A percentile compares a stretch with the other conserved stretches of the same genome.
These are phyloP conservation scores for Exidia glandulosa DNA, from an alignment of 768 basidiomycete genomes.

Conservation along the genomic window DNA sequence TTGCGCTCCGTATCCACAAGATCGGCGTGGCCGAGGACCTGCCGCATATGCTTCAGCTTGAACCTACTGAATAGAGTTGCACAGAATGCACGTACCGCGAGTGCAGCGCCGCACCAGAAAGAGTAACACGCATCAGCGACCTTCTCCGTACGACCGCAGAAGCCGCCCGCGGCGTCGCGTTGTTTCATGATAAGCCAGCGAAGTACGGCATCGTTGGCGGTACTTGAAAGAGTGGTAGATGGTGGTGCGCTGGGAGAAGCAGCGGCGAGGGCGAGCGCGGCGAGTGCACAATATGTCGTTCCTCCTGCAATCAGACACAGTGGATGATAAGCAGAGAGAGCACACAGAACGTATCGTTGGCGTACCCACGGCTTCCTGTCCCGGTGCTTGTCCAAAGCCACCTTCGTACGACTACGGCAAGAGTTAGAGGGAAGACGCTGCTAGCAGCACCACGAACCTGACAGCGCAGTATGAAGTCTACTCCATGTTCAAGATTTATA, in stretches of 20 bases:
- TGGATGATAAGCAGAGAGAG: background rate
- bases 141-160: constrained; percentile 82
- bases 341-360: background rate
- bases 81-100: constrained; percentile 63
- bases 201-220: constrained; percentile 43
- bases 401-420: constrained; percentile 73
- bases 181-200: constrained; percentile 76
- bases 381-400: constrained; percentile 76
- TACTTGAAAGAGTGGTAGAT: constrained; percentile 14
- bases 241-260: constrained; percentile 16
- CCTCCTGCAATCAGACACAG: constrained; percentile 47
- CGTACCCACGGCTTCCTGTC: constrained; percentile 76
- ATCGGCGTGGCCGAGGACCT: constrained; percentile 60
- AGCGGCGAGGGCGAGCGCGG: constrained; percentile 51
- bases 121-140: constrained; percentile 88
- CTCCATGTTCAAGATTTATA: constrained; percentile 48
- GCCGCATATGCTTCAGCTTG: background rate
- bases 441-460: constrained; percentile 36
- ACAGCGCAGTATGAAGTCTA: constrained; percentile 58
- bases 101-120: constrained; percentile 84
- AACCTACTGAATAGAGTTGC: too few species aligned
- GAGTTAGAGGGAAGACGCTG: constrained; percentile 1
- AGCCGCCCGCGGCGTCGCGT: constrained; percentile 55
- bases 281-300: constrained; percentile 86
- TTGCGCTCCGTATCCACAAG: constrained; percentile 49